phyloP scores from a whole-genome alignment of 257 asterid species.

The Penstemon barbatus region DNA sequence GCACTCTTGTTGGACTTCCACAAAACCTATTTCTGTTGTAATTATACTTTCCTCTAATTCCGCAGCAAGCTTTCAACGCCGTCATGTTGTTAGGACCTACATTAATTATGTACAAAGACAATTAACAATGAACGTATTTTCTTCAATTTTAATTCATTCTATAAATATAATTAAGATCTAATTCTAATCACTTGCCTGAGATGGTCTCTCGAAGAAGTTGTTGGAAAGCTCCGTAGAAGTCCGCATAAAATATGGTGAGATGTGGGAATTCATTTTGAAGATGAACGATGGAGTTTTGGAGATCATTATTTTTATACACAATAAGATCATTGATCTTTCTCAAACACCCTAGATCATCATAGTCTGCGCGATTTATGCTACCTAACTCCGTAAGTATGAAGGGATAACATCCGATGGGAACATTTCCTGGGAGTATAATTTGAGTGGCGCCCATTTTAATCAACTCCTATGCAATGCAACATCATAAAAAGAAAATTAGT shows the following conservation, averaged over 20 bases:
- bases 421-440: neutral
- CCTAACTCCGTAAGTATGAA: neutral
- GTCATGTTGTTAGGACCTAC: slow-evolving; percentile 11
- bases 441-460: neutral
- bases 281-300: neutral
- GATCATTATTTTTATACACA: neutral
- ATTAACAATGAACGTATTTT: neutral
- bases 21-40: neutral
- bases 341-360: slow-evolving; percentile 7
- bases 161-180: too few relatives aligned
- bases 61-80: slow-evolving; percentile 24
- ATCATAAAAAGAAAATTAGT: too few relatives aligned
- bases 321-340: slow-evolving; percentile 6
- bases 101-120: neutral
- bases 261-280: neutral
- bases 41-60: neutral
- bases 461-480: neutral
- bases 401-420: neutral
- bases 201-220: neutral
- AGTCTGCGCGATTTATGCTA: neutral
- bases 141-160: too few relatives aligned
- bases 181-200: neutral
- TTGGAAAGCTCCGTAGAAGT: neutral
- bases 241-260: neutral
- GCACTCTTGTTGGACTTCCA: slow-evolving; percentile 11